Conservation (phyloP, 352 stramenopile genomes). For the Blastocystis sp. region DNA sequence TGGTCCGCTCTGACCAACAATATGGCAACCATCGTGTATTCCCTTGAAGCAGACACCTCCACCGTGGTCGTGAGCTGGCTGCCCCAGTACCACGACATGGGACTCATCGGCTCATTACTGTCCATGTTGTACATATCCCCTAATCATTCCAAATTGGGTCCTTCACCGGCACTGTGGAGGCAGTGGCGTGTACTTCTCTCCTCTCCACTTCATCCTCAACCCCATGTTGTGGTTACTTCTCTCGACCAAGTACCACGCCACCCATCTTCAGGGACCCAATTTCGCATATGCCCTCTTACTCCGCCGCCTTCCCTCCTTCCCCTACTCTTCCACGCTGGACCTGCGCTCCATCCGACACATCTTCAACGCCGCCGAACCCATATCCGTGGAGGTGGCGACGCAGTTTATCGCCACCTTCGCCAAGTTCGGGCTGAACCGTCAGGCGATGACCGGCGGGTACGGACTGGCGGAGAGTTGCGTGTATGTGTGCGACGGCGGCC, state of each 20-base stretch:
- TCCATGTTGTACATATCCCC: conserved; percentile 21
- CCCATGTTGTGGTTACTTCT: conserved; percentile 92
- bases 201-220: conserved; percentile 93
- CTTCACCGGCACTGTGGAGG: conserved; percentile 87
- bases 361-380: conserved; percentile 97
- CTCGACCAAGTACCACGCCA: conserved; percentile 85
- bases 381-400: conserved; percentile 86
- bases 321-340: conserved; percentile 79
- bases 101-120: conserved; percentile 91
- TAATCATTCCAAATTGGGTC: neutral
- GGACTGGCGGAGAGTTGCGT: conserved; percentile 99
- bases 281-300: conserved; percentile 95
- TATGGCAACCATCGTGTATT: conserved; percentile 90
- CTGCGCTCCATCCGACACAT: conserved; percentile 91
- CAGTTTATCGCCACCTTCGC: conserved; percentile 87
- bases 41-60: conserved; percentile 84
- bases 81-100: conserved; percentile 99
- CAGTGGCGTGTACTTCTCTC: conserved; percentile 94
- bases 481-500: conserved; percentile 91
- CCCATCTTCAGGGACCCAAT: conserved; percentile 96
- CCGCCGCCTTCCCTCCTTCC: conserved; percentile 75
- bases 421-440: conserved; percentile 83
- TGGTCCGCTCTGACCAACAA: conserved; percentile 96
- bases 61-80: conserved; percentile 96
- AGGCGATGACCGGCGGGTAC: conserved; percentile 94